Evolutionary conservation across 495 filamentous ascomycete genomes (phyloP).

Genomic region (Aspergillus carlsbadensis): DNA sequence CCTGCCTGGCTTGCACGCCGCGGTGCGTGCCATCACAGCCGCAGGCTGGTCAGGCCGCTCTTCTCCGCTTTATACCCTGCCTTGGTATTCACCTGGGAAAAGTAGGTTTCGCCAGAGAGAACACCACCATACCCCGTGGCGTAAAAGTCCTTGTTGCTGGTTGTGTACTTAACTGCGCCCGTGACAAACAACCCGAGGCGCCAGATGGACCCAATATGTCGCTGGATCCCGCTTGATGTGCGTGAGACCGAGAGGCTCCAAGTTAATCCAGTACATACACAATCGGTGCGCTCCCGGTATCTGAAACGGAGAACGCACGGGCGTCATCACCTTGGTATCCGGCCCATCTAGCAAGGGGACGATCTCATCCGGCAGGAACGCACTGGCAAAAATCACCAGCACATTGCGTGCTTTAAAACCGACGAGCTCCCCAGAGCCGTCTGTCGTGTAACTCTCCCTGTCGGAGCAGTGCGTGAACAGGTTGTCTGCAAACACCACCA

Average conservation of each 20-base stretch:
- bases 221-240: constrained; percentile 16
- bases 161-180: constrained; percentile 26
- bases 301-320: constrained; percentile 15
- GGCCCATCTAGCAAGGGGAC: constrained; percentile 3
- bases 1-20: constrained; percentile 12
- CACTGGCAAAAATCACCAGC: constrained; percentile 29
- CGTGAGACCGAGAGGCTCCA: constrained; percentile 2
- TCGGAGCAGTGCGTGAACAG: constrained; percentile 8
- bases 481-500: constrained; percentile 22
- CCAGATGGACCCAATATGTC: constrained; percentile 27
- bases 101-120: constrained; percentile 28
- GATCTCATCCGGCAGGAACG: constrained; percentile 17
- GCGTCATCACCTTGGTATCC: constrained; percentile 10
- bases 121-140: constrained; percentile 27
- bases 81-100: constrained; percentile 26
- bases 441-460: constrained; percentile 7
- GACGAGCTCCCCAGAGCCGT: constrained; percentile 12
- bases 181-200: constrained; percentile 31
- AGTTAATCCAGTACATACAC: constrained; percentile 23
- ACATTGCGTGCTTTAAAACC: constrained; percentile 22
- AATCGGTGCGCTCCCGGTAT: constrained; percentile 10
- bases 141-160: constrained; percentile 7
- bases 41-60: constrained; percentile 16
- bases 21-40: constrained; percentile 23
- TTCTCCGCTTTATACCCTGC: constrained; percentile 13